Evolutionary conservation across 306 rosid genomes (phyloP), one percentile per base, ranked within the genome.

Genomic region (Quercus alba): DNA sequence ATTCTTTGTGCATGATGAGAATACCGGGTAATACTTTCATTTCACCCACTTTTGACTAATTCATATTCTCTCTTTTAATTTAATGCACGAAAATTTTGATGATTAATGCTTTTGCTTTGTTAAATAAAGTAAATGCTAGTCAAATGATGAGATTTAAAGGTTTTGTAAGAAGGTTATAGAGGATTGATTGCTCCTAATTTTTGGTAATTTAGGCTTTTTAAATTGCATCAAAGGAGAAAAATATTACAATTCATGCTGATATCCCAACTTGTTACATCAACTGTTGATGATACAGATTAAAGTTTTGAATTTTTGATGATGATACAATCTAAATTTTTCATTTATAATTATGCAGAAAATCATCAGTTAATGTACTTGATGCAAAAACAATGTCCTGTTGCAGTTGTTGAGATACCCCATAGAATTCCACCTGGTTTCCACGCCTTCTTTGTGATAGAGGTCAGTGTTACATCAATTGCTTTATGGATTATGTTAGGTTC

Each of bases 381-480:
- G 99, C 97, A 26, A 91, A 90, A 88, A 95, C 97, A 75, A 90
- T 95, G 99, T 91, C 99, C 97, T 7, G 89, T 95, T 58, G 99
- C 97, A 30, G 90, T 93, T 62, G 89, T 95, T 46, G 94, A 95
- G 73, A 84, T 95, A 85, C 99, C 97, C 3, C 87, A 84, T 2
- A 84, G 97, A 86, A 96, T 95, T 85, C 99, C 99, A 31, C 86
- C 87, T 35, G 97, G 99, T 63, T 93, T 95, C 77, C 99, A 93
- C 84, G 97, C 97, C 79, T 87, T 93, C 87, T 95, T 93, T 75
- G 93, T 95, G 54, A 85, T 95, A 30, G 94, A 95, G 97, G 99
- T 95, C 73, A 77, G 94, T 77, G 83, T 84, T 61, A 49, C 75
- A 46, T 72, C 75, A 26, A 7, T 30, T 68, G 17, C 31, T 52